Conservation (phyloP, 192 early-diverging fungal species). For the Coemansia sp. region DNA sequence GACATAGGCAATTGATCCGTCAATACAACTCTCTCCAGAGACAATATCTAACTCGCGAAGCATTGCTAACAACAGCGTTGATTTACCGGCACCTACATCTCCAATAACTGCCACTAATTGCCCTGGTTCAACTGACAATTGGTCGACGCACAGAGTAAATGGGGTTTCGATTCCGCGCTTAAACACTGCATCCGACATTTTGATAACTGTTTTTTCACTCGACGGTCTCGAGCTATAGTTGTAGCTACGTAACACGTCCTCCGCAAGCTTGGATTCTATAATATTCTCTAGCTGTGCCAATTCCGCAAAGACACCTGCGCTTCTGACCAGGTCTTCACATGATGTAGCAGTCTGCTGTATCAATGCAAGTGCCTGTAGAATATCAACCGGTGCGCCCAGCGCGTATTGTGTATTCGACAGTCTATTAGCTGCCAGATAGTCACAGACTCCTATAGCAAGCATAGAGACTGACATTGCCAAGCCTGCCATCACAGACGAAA, state of each 20-base stretch:
- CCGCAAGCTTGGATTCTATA: conserved; percentile 9
- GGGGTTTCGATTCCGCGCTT: neutral
- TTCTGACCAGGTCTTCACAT: conserved; percentile 9
- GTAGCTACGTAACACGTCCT: neutral
- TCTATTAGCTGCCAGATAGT: conserved; percentile 9
- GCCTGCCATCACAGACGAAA: neutral
- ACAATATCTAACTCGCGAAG: conserved; percentile 66
- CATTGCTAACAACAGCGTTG: conserved; percentile 69
- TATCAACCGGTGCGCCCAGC: neutral
- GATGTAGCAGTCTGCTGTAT: conserved; percentile 12
- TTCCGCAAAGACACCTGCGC: conserved; percentile 10
- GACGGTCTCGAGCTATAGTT: too few species aligned
- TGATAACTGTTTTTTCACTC: neutral
- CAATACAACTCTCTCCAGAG: conserved; percentile 2
- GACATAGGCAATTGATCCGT: conserved; percentile 31
- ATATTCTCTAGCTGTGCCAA: conserved; percentile 14
- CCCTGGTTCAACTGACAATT: conserved; percentile 17
- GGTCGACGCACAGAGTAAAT: neutral
- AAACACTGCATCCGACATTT: conserved; percentile 6
- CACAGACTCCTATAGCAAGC: conserved; percentile 9
- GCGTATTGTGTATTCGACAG: neutral
- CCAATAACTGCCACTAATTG: conserved; percentile 75
- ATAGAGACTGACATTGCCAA: conserved; percentile 10
- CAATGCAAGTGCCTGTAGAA: conserved; percentile 3
- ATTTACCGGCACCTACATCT: conserved; percentile 81